Evolutionary conservation across 352 stramenopile genomes (phyloP), one percentile per base, ranked within the genome.

Genomic region (Thalassiosira allenii): DNA sequence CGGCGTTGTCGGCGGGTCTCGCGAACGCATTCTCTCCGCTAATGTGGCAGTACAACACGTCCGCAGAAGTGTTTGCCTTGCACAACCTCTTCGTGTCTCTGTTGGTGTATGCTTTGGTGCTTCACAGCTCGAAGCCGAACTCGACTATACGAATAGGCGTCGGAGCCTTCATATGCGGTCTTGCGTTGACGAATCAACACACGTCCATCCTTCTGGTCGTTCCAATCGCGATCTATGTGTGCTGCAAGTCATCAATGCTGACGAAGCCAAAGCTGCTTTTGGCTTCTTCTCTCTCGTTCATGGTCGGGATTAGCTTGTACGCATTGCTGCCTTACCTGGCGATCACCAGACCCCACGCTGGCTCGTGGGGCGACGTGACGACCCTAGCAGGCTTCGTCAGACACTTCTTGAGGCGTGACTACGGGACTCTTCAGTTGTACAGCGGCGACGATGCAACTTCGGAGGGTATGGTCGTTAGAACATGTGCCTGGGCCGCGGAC

Each of bases 161-260:
- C 17, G 96, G 96, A 3, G 96, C 97, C 3, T 95, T 97, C 27
- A 47, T 96, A 5, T 97, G 91, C 67, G 97, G 97, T 2, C 75
- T 98, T 17, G 95, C 94, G n/a, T 91, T 98, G 58, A 97, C 91
- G 70, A 99, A 98, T 80, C 97, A 99, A 83, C 97, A 99, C 88
- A 98, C 96, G 22, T 96, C 96, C 27, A 89, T 99, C 34, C 75
- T 99, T 9, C 96, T 97, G 49, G 93, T 97, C 49, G 47, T 96
- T 2, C 96, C 96, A 17, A 91, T 98, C 11, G 53, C 52, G 14
- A 32, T 22, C 6, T 87, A 57, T 25, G 79, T 70, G 82, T 96
- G 33, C 22, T 71, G 30, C 97, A 90, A 77, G 91, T 97, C 41
- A 65, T 97, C 23, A 22, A 74, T 75, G 23, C 44, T 69, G 44